Evolutionary conservation across 1,284 basidiomycete species (phyloP).

Genomic region (Malassezia slooffiae): DNA sequence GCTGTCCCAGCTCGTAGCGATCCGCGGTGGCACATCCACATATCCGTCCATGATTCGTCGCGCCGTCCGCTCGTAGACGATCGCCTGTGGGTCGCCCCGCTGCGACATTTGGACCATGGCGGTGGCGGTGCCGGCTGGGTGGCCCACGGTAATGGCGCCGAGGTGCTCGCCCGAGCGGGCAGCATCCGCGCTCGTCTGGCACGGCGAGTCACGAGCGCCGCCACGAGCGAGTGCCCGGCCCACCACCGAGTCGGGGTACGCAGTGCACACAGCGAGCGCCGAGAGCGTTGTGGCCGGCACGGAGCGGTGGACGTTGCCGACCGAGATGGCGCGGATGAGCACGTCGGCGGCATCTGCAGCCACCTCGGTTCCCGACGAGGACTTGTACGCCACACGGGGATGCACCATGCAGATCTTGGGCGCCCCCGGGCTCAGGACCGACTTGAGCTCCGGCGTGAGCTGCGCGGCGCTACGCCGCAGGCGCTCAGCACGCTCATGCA

Average conservation of each 20-base stretch:
- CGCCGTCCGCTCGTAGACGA: constrained; percentile 33
- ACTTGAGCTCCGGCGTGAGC: constrained; percentile 16
- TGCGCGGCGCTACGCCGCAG: constrained; percentile 21
- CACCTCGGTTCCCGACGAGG: constrained; percentile 21
- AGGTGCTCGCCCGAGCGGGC: background rate
- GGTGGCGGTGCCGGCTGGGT: constrained; percentile 35
- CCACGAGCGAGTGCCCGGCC: constrained; percentile 9
- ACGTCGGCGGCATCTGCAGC: constrained; percentile 20
- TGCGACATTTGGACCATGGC: constrained; percentile 21
- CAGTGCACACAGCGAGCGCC: constrained; percentile 24
- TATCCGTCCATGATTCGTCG: constrained; percentile 30
- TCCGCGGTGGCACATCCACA: constrained; percentile 16
- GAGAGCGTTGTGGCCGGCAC: constrained; percentile 38
- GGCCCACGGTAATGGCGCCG: constrained; percentile 31
- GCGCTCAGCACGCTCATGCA: constrained; percentile 25
- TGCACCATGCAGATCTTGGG: constrained; percentile 44
- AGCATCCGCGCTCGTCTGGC: background rate
- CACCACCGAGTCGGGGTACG: constrained; percentile 22
- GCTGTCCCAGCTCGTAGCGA: constrained; percentile 1
- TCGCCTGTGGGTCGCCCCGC: constrained; percentile 15
- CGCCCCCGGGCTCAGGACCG: constrained; percentile 24
- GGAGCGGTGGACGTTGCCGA: constrained; percentile 38
- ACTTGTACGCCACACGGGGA: constrained; percentile 22
- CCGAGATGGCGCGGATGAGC: constrained; percentile 31
- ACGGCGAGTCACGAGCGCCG: background rate